These are phyloP conservation scores for Aegilops longissima DNA, from an alignment of 176 grass and related monocot species.

Conservation along the genomic window DNA sequence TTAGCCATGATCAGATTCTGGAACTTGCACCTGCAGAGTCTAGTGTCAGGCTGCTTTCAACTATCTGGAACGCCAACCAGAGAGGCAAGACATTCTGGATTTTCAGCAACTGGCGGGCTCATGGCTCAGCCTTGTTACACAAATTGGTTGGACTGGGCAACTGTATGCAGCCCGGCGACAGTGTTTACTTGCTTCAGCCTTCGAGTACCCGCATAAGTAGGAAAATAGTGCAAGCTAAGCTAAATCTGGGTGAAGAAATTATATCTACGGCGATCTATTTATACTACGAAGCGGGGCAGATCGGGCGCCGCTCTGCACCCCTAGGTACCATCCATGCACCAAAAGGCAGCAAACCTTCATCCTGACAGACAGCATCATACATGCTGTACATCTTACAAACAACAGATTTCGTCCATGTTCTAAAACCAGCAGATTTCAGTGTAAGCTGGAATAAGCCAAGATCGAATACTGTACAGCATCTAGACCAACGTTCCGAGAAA, in stretches of 20 bases:
- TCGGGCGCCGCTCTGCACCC: too few species aligned
- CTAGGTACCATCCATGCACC: not conserved
- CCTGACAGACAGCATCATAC: not conserved
- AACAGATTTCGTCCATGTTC: not conserved
- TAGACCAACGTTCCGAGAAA: not conserved
- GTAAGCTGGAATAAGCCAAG: not conserved
- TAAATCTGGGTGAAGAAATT: too few species aligned
- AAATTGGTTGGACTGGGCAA: not conserved
- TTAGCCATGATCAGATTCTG: not conserved
- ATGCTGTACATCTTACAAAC: not conserved
- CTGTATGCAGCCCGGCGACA: not conserved
- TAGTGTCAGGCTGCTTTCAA: not conserved
- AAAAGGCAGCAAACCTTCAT: not conserved
- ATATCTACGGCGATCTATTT: too few species aligned
- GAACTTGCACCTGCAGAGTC: not conserved
- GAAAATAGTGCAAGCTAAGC: too few species aligned
- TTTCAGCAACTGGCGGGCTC: not conserved
- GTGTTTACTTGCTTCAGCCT: not conserved
- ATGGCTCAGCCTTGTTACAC: not conserved
- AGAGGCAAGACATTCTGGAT: not conserved
- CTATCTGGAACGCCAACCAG: not conserved
- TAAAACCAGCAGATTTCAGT: not conserved
- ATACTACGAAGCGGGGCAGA: too few species aligned
- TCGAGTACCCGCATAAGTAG: too few species aligned
- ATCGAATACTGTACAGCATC: not conserved